phyloP scores from a whole-genome alignment of 306 rosid genomes.

The Quercus gilva region DNA sequence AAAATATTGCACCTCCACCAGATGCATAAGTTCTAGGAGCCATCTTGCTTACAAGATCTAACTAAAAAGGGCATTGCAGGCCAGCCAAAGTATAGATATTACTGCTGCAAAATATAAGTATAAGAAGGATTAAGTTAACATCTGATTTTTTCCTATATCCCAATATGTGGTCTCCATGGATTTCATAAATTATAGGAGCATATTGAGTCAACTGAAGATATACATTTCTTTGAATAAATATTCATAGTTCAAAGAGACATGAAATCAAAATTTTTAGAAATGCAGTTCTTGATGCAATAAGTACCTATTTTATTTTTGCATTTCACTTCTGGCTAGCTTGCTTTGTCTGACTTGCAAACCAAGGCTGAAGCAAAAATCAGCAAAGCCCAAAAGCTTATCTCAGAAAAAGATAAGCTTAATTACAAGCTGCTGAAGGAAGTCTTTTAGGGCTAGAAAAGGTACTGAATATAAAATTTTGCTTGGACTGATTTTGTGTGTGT shows the following conservation, averaged over 20 bases:
- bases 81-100: neutral
- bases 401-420: conserved; percentile 66
- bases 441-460: conserved; percentile 89
- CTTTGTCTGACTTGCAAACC: conserved; percentile 71
- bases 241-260: neutral
- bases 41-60: neutral
- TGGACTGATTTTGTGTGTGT: conserved; percentile 10
- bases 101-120: neutral
- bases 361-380: conserved; percentile 70
- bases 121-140: neutral
- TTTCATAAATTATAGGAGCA: neutral
- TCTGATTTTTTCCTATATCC: neutral
- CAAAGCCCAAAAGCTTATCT: conserved; percentile 65
- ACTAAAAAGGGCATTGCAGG: neutral
- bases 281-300: neutral
- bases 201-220: neutral
- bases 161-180: neutral
- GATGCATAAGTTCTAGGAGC: neutral
- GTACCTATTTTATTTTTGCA: conserved; percentile 21
- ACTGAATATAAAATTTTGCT: conserved; percentile 25
- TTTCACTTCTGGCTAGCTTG: conserved; percentile 49
- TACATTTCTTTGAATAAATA: neutral
- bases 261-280: neutral
- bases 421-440: conserved; percentile 69
- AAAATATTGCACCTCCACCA: neutral